Conservation (phyloP, 768 basidiomycete genomes). For the Tulasnella calospora region DNA sequence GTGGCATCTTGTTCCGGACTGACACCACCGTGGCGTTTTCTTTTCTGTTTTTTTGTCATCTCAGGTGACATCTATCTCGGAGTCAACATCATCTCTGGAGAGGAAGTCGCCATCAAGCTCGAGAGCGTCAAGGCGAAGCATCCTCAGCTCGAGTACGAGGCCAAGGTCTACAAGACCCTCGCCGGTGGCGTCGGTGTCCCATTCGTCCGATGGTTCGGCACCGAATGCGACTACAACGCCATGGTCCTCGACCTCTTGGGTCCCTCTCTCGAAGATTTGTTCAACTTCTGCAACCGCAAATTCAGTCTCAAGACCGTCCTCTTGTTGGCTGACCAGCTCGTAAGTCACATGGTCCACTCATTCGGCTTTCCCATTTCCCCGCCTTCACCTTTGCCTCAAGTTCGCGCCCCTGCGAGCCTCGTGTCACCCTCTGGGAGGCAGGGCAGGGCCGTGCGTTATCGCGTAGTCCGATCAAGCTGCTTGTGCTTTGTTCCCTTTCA, state of each 20-base stretch:
- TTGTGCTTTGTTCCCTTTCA: not conserved
- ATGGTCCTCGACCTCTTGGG: conserved; percentile 98
- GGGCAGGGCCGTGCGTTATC: not conserved
- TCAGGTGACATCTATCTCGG: conserved; percentile 98
- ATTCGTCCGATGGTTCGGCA: conserved; percentile 77
- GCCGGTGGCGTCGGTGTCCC: conserved; percentile 98
- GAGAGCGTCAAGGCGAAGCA: conserved; percentile 99
- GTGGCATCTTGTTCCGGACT: not conserved
- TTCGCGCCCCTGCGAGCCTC: conserved; percentile 22
- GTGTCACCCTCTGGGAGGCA: not conserved
- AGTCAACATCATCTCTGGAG: conserved; percentile 99
- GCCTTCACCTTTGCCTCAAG: conserved; percentile 25
- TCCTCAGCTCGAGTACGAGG: conserved; percentile 98
- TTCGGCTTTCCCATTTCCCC: conserved; percentile 28
- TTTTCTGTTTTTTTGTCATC: not conserved
- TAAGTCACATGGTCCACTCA: conserved; percentile 42
- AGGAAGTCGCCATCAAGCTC: conserved; percentile 99
- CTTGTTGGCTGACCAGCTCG: conserved; percentile 89
- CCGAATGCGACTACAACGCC: conserved; percentile 96
- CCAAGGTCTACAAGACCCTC: conserved; percentile 77
- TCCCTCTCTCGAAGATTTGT: conserved; percentile 74
- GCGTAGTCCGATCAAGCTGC: not conserved
- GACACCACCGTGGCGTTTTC: not conserved
- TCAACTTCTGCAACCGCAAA: conserved; percentile 84
- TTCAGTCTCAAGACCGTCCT: conserved; percentile 94